Base-by-base conservation (phyloP, 495 filamentous ascomycete genomes). In the Aspergillus diversus region DNA sequence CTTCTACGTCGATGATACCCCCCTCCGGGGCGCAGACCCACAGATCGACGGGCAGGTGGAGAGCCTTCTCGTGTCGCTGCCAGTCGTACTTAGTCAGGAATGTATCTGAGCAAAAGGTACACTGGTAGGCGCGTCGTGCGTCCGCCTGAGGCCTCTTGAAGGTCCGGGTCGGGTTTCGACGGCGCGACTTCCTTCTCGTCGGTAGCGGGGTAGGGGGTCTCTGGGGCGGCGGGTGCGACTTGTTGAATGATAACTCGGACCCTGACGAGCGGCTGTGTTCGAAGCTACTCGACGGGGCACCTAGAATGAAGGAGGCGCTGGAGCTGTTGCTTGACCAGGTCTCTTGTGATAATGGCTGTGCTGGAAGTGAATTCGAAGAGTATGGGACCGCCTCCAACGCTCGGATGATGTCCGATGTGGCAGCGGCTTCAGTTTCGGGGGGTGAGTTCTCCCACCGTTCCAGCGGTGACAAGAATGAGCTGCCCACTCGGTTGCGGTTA, bases 11-110 rank as follows among this genome's bases (percentile, higher is more conserved):
- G 34, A 57, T 37, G 0, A 57, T 35, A 4, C 47, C 57, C 13
- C 89, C 89, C 58, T 86, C 74, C 0, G 89, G 89, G 5, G 85
- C 82, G 68, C 90, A 93, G 11, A 87, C 82, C 90, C 90, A 93
- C 33, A 84, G 84, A 67, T 92, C 90, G 0, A 93, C 80, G 15
- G 84, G 87, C 49, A 93, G 68, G 72, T 93, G 90, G 27, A 92
- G 75, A 3, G 89, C 88, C 63, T 92, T 92, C 70, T 93, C 90
- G 71, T 93, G 90, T 46, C 90, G 80, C 21, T 27, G 21, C 21
- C 21, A 27, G 21, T 27, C 21, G 21, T 27, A 27, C 21, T 27
- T 27, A 2, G 21, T 27, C 2, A 27, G 21, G 21, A 27, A 27
- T 27, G 21, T 27, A 27, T 27, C 21, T 27, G 21, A 27, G 21